Conservation (phyloP, 208 protist genomes). For the Leptomonas seymouri region DNA sequence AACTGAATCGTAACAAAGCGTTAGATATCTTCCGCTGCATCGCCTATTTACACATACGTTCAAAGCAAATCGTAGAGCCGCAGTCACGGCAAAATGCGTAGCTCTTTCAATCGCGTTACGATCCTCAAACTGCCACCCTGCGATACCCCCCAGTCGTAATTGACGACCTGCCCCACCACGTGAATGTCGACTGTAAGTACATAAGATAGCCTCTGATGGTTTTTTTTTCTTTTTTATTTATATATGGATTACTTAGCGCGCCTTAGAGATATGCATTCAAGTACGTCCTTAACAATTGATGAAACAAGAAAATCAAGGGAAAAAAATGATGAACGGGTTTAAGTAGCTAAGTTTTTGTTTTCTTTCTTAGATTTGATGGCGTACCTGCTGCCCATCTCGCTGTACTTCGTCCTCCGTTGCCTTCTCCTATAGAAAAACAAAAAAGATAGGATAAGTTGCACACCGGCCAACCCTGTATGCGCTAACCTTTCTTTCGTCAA, state of each 20-base stretch:
- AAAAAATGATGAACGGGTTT: conserved; percentile 9
- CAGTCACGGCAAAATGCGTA: too few species aligned
- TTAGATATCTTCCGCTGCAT: too few species aligned
- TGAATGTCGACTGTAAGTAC: not conserved
- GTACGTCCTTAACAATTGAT: not conserved
- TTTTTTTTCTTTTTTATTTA: conserved; percentile 5
- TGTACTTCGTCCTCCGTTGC: conserved; percentile 1
- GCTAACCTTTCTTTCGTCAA: not conserved
- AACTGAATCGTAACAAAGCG: too few species aligned
- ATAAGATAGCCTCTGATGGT: not conserved
- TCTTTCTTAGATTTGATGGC: not conserved
- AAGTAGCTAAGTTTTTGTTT: conserved; percentile 26
- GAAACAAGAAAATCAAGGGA: conserved; percentile 2
- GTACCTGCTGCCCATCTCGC: not conserved
- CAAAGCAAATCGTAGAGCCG: too few species aligned
- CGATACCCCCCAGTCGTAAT: too few species aligned
- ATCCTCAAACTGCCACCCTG: too few species aligned
- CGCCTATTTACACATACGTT: too few species aligned
- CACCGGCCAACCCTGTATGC: too few species aligned
- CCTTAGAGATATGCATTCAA: too few species aligned
- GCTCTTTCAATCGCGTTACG: too few species aligned
- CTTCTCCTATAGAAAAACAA: not conserved
- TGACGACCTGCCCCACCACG: too few species aligned
- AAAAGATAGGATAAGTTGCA: not conserved
- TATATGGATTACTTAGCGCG: not conserved